Conservation (phyloP, 2,329 filamentous ascomycete species). For the Plectosphaerella sp. region DNA sequence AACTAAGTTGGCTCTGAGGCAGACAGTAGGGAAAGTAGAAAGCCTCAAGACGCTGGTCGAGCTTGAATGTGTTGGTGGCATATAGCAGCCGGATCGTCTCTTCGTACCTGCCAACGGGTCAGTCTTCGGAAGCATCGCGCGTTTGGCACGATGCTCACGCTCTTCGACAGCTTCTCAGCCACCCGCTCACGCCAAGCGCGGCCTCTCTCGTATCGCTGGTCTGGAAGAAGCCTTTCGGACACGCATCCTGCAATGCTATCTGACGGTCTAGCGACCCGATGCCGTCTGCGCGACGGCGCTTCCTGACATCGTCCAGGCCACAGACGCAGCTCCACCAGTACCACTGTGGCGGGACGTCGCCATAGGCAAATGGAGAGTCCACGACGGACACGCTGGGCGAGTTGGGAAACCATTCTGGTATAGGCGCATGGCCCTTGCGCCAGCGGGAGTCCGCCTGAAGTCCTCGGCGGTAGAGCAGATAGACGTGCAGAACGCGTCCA, state of each 20-base stretch:
- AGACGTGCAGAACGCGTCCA: conserved; percentile 8
- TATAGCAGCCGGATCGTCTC: conserved; percentile 12
- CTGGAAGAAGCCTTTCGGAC: conserved; percentile 11
- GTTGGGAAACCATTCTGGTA: conserved; percentile 10
- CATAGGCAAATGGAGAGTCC: conserved; percentile 9
- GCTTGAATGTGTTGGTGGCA: conserved; percentile 11
- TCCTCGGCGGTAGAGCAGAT: conserved; percentile 10
- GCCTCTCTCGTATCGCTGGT: conserved; percentile 8
- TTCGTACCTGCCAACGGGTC: conserved; percentile 8
- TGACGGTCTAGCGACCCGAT: conserved; percentile 1
- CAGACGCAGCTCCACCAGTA: conserved; percentile 14
- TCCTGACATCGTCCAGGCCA: conserved; percentile 6
- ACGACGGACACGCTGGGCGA: conserved; percentile 10
- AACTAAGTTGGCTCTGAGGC: conserved; percentile 1
- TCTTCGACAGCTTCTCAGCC: conserved; percentile 10
- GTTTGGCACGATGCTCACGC: conserved; percentile 7
- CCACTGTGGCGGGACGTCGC: conserved; percentile 8
- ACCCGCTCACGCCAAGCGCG: conserved; percentile 8
- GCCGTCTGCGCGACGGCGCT: not conserved
- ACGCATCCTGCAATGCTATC: conserved; percentile 8
- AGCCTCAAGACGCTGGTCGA: conserved; percentile 10
- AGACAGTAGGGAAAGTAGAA: conserved; percentile 10
- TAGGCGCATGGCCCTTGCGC: conserved; percentile 11
- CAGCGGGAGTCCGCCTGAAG: conserved; percentile 9
- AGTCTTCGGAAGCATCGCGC: not conserved